Percentiles rank a stretch among this genome's conserved stretches.
Conservation (phyloP, 208 protist species). For the Porcisia hertigi region DNA sequence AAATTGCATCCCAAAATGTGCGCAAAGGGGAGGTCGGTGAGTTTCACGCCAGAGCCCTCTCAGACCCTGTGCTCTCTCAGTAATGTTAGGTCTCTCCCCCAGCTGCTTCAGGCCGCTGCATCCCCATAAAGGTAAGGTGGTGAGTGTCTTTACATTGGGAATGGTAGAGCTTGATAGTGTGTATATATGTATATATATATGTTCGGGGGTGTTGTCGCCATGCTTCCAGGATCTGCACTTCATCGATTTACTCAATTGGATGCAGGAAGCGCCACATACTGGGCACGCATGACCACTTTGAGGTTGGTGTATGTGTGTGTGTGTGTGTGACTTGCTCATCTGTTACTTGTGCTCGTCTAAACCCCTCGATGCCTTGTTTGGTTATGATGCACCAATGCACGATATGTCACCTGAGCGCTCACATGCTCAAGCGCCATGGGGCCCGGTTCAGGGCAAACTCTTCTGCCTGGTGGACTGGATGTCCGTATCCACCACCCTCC, state of each 20-base stretch:
- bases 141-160: background rate
- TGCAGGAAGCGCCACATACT: background rate
- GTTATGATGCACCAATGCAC: background rate
- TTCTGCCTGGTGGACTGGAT: background rate
- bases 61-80: background rate
- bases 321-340: background rate
- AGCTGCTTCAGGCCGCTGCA: background rate
- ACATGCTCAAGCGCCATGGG: background rate
- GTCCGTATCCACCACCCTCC: background rate
- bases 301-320: background rate
- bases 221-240: background rate
- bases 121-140: background rate
- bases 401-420: background rate
- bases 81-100: background rate
- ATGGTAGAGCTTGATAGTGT: background rate
- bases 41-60: background rate
- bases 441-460: background rate
- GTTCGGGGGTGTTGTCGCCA: background rate
- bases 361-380: background rate
- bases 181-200: no score
- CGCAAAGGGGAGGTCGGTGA: background rate
- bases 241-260: background rate
- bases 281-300: background rate
- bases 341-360: background rate
- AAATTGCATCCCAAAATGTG: background rate